Conservation (phyloP, 2,329 filamentous ascomycete genomes). For the Fusarium bulbicola region DNA sequence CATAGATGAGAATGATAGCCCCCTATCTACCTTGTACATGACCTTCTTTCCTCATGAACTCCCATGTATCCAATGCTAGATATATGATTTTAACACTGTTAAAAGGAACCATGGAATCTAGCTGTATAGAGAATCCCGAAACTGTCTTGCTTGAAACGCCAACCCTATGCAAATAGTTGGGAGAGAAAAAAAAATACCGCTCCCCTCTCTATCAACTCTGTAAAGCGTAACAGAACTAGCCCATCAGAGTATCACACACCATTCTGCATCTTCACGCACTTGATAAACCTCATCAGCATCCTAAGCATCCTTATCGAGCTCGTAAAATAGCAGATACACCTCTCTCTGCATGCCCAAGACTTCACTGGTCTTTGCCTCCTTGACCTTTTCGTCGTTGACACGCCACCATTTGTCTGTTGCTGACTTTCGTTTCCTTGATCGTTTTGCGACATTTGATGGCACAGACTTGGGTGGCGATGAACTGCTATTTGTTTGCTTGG, state of each 20-base stretch:
- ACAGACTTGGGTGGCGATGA: slow-evolving; percentile 31
- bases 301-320: slow-evolving; percentile 69
- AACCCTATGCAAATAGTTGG: slow-evolving; percentile 35
- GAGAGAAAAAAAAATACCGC: not conserved
- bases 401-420: slow-evolving; percentile 87
- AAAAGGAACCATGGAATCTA: slow-evolving; percentile 22
- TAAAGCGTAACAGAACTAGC: not conserved
- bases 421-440: slow-evolving; percentile 64
- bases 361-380: slow-evolving; percentile 91
- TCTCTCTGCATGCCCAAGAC: slow-evolving; percentile 94
- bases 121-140: slow-evolving; percentile 11
- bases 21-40: not conserved
- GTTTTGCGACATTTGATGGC: slow-evolving; percentile 42
- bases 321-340: slow-evolving; percentile 96
- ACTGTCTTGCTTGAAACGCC: slow-evolving; percentile 32
- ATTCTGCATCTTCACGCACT: not conserved
- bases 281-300: slow-evolving; percentile 24
- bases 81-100: not conserved
- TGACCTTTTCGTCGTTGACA: slow-evolving; percentile 96
- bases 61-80: slow-evolving; percentile 1
- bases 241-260: slow-evolving; percentile 4
- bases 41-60: not conserved
- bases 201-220: not conserved
- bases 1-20: not conserved
- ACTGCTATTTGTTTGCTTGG: slow-evolving; percentile 42